Evolutionary conservation across 2,329 filamentous ascomycete species (phyloP), one percentile per base, ranked within the genome.

Genomic region (Pseudodiploospora longispora): DNA sequence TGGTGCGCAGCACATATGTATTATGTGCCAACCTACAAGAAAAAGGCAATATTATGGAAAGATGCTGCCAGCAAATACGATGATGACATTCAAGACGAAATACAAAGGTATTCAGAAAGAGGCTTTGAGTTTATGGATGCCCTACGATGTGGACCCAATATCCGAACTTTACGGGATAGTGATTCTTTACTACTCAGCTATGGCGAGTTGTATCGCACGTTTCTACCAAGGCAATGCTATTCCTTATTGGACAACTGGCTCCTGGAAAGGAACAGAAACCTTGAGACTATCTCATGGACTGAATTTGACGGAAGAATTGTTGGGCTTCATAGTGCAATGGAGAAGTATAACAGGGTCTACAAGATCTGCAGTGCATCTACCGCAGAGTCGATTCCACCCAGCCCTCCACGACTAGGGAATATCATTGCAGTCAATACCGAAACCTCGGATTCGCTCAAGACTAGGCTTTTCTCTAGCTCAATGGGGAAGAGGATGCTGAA

Each of bases 1-100:
- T 50, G 31, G 45, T 50, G 40, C n/a, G 35, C 32, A 10, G 30
- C 36, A 9, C 31, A 50, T 19, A 33, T 50, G n/a, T 46, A 48
- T 33, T 50, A 47, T 31, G 31, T n/a, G 2, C 19, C 41, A 32
- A 37, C 42, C 9, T 43, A 27, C 27, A 37, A 8, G 4, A 47
- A 44, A 36, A n/a, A 42, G 32, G 33, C 36, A 36, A 46, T 30
- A 10, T 12, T 46, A 34, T 50, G 33, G 46, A 47, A 29, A 27
- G 8, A 38, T 2, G 30, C n/a, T 8, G 30, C 10, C 19, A 27
- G 6, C 2, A 32, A 35, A 7, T 28, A 37, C 6, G 8, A 42
- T 9, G 3, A 28, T 3, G 27, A 30, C 12, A 31, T 45, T 7
- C 5, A 33, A 6, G n/a, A 30, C 6, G 39, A 19, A 5, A 32